Conservation (phyloP, 345 rosid species). For the Arabidopsis suecica region DNA sequence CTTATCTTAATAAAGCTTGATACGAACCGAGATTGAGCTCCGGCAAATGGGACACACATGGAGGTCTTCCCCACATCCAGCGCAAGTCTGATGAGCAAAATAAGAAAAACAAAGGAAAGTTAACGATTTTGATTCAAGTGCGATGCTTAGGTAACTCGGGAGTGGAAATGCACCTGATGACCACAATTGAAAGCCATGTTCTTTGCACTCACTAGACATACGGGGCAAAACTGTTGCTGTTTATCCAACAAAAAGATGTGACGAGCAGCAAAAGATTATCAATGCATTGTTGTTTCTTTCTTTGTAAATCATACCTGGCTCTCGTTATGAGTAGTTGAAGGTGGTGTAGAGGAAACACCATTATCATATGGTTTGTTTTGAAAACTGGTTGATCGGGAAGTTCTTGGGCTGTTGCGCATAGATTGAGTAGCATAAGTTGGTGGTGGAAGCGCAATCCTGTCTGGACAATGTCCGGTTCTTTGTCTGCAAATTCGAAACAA, state of each 20-base stretch:
- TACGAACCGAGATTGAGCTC: slow-evolving; percentile 62
- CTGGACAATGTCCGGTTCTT: slow-evolving; percentile 54
- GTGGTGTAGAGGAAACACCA: slow-evolving; percentile 42
- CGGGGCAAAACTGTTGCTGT: slow-evolving; percentile 65
- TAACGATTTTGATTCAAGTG: not conserved
- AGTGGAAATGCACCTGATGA: slow-evolving; percentile 49
- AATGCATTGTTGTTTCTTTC: not conserved
- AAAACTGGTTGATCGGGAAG: slow-evolving; percentile 51
- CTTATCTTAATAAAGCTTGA: slow-evolving; percentile 67
- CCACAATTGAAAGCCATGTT: slow-evolving; percentile 98
- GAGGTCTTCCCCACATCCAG: slow-evolving; percentile 81
- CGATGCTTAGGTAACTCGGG: not conserved
- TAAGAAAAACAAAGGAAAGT: not conserved
- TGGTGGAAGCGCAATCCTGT: slow-evolving; percentile 79
- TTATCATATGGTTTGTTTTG: slow-evolving; percentile 36
- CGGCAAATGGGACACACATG: slow-evolving; percentile 82
- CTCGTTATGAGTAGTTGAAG: slow-evolving; percentile 51
- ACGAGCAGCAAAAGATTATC: not conserved
- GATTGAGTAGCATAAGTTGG: slow-evolving; percentile 59
- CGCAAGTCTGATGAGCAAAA: slow-evolving; percentile 63
- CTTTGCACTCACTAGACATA: slow-evolving; percentile 67
- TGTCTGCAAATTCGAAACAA: slow-evolving; percentile 46
- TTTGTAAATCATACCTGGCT: slow-evolving; percentile 55
- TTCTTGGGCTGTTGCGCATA: slow-evolving; percentile 46
- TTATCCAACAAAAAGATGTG: not conserved